Evolutionary conservation across 352 stramenopile species (phyloP), one percentile per base, ranked within the genome.

Genomic region (Aphanomyces cochlioides): DNA sequence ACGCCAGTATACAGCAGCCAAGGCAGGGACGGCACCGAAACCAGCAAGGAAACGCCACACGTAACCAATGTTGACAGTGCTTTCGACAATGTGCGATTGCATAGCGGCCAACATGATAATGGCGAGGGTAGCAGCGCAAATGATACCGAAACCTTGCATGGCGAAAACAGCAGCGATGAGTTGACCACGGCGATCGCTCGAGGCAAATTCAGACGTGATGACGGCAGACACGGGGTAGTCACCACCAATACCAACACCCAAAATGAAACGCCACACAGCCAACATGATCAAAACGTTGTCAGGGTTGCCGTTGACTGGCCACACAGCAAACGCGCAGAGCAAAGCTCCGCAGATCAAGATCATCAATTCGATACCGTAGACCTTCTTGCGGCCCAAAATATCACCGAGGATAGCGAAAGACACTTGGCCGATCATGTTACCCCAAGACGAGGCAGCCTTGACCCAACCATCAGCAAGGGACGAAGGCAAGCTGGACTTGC

Each of bases 181-280:
- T 40, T 77, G 79, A 50, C 80, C 80, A 19, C 80, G 74, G 64
- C 76, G 74, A 45, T 76, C 75, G 57, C 74, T 72, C 7, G 74
- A 78, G 47, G 77, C 73, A 67, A 81, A 83, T 73, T 88, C 79
- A 45, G 72, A 79, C 7, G 78, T 86, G 63, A 86, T 84, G 58
- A 83, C 78, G 15, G 80, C 78, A 38, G 76, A 81, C 37, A 88
- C 72, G 47, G 80, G 79, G 66, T 82, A 84, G 72, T 85, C 79
- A 12, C 79, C 79, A 58, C 79, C 79, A 50, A 88, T 77, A 65
- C 80, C 80, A 37, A 85, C 72, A 34, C 80, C 80, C n/a, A 84
- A 56, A 45, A 86, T 66, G 71, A 82, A 84, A 47, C 79, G 75
- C 74, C 77, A 86, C 36, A 90, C 88, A 34, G 69, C 69, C 4